phyloP scores from a whole-genome alignment of 352 stramenopile species.

The Aphanomyces invadans region DNA sequence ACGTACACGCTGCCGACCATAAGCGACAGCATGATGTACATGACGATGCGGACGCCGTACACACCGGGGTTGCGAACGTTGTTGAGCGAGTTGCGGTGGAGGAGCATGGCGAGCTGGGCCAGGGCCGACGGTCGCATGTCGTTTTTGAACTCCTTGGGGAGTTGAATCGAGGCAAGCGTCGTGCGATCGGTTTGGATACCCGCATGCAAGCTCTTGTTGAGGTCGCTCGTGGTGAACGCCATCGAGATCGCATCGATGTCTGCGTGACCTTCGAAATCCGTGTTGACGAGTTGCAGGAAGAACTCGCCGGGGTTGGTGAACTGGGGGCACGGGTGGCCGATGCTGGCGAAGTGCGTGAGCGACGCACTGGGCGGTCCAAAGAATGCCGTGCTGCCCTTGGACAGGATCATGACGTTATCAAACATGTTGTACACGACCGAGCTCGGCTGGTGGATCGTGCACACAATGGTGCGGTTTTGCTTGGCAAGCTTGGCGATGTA shows the following conservation, averaged over 20 bases:
- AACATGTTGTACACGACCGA: slow-evolving; percentile 56
- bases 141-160: neutral
- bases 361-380: slow-evolving; percentile 41
- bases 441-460: slow-evolving; percentile 66
- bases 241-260: slow-evolving; percentile 32
- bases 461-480: slow-evolving; percentile 42
- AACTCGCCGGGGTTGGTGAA: slow-evolving; percentile 55
- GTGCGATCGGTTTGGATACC: neutral
- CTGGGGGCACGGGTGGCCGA: slow-evolving; percentile 33
- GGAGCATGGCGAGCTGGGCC: slow-evolving; percentile 39
- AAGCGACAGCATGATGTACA: slow-evolving; percentile 60
- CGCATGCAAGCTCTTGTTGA: neutral
- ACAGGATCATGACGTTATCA: slow-evolving; percentile 47
- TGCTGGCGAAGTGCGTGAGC: slow-evolving; percentile 35
- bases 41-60: slow-evolving; percentile 59
- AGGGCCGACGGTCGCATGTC: slow-evolving; percentile 27
- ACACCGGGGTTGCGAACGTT: slow-evolving; percentile 58
- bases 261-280: slow-evolving; percentile 43
- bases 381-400: slow-evolving; percentile 69
- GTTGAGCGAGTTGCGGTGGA: slow-evolving; percentile 52
- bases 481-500: slow-evolving; percentile 33
- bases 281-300: slow-evolving; percentile 45
- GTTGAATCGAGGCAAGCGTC: too few species aligned
- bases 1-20: slow-evolving; percentile 71
- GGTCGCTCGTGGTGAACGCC: slow-evolving; percentile 26